These are phyloP conservation scores for Paramyrothecium sp. DNA, from an alignment of 2,329 filamentous ascomycete species.

Conservation along the genomic window DNA sequence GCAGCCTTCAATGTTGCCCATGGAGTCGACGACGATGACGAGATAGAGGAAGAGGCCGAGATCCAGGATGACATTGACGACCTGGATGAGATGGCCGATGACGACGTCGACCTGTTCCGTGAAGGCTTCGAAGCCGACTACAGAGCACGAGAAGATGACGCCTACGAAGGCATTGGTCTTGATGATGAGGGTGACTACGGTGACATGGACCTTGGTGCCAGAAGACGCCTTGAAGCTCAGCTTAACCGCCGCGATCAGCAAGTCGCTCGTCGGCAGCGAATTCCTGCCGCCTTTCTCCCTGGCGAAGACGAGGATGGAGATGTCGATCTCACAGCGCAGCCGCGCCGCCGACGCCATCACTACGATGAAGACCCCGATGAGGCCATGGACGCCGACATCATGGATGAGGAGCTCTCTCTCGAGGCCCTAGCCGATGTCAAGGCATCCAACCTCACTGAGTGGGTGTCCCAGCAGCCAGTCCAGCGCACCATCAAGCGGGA, in stretches of 20 bases:
- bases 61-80: constrained; percentile 73
- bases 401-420: constrained; percentile 92
- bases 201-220: constrained; percentile 62
- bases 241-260: constrained; percentile 74
- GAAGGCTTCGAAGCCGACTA: constrained; percentile 74
- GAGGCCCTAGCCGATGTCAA: constrained; percentile 93
- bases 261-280: constrained; percentile 62
- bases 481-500: constrained; percentile 92
- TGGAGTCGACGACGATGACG: constrained; percentile 68
- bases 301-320: constrained; percentile 85
- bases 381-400: constrained; percentile 87
- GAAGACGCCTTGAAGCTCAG: constrained; percentile 70
- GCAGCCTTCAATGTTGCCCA: constrained; percentile 61
- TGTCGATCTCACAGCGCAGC: constrained; percentile 81
- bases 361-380: constrained; percentile 96
- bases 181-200: constrained; percentile 79
- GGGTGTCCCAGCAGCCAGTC: constrained; percentile 87
- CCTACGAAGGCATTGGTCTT: constrained; percentile 69
- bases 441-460: constrained; percentile 88
- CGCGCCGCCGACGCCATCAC: constrained; percentile 78
- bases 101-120: constrained; percentile 76
- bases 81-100: constrained; percentile 78
- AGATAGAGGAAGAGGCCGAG: constrained; percentile 70
- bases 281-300: constrained; percentile 71
- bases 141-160: constrained; percentile 62